phyloP scores from a whole-genome alignment of 2,329 filamentous ascomycete genomes.

The Diaporthe sp. region DNA sequence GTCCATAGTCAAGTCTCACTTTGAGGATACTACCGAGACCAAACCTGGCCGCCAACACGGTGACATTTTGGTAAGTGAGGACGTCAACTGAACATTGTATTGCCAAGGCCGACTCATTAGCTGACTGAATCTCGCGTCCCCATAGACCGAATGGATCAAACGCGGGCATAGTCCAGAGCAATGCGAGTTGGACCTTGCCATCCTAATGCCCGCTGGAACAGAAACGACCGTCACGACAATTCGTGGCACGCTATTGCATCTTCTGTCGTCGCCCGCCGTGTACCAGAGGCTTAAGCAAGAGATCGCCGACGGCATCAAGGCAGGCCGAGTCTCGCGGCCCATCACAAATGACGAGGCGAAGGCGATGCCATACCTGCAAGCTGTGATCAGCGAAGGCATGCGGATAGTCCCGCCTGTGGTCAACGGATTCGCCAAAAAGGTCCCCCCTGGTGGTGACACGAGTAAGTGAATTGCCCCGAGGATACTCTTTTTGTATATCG shows the following conservation, averaged over 20 bases:
- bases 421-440: slow-evolving; percentile 38
- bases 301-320: slow-evolving; percentile 53
- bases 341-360: slow-evolving; percentile 38
- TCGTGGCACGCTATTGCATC: slow-evolving; percentile 56
- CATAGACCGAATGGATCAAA: slow-evolving; percentile 25
- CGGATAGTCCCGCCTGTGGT: slow-evolving; percentile 45
- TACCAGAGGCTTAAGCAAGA: slow-evolving; percentile 47
- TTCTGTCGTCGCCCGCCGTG: slow-evolving; percentile 54
- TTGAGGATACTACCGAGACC: background rate
- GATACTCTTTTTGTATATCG: too few species aligned
- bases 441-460: slow-evolving; percentile 41
- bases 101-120: background rate
- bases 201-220: slow-evolving; percentile 53
- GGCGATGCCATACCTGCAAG: slow-evolving; percentile 46
- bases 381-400: slow-evolving; percentile 48
- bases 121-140: background rate
- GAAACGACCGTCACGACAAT: slow-evolving; percentile 61
- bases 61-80: slow-evolving; percentile 11
- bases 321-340: slow-evolving; percentile 46
- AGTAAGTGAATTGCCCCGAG: background rate
- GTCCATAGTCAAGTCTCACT: background rate
- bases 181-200: slow-evolving; percentile 17
- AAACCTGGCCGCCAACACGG: background rate
- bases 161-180: background rate
- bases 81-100: background rate